Conservation (phyloP, 768 basidiomycete genomes). For the Suillus luteus region DNA sequence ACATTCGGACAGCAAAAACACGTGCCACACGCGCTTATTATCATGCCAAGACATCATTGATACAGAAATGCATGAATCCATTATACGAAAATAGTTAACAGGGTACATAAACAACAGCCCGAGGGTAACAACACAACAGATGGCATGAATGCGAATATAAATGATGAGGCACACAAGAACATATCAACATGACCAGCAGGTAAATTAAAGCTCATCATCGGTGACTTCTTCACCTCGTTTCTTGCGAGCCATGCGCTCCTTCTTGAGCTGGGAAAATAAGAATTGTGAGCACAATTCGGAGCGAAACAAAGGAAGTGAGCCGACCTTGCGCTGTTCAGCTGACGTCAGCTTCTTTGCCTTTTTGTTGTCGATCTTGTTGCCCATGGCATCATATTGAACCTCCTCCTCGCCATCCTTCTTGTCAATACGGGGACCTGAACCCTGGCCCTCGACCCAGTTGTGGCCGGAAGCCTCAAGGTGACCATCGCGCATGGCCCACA, state of each 20-base stretch:
- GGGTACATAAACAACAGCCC: constrained; percentile 23
- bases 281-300: constrained; percentile 16
- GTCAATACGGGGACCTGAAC: constrained; percentile 92
- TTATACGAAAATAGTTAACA: constrained; percentile 24
- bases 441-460: constrained; percentile 99
- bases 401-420: constrained; percentile 91
- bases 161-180: constrained; percentile 13
- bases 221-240: constrained; percentile 83
- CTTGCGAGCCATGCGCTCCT: constrained; percentile 90
- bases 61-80: constrained; percentile 15
- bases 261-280: constrained; percentile 59
- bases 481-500: constrained; percentile 99
- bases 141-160: constrained; percentile 11
- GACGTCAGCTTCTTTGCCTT: constrained; percentile 88
- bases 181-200: constrained; percentile 6
- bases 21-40: constrained; percentile 4
- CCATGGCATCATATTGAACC: constrained; percentile 94
- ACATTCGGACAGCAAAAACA: neutral
- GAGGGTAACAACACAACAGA: constrained; percentile 12
- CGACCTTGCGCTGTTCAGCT: constrained; percentile 78
- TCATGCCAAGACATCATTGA: neutral
- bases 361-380: constrained; percentile 89
- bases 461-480: constrained; percentile 95
- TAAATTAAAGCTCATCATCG: constrained; percentile 53
- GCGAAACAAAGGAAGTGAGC: constrained; percentile 17